Base-by-base conservation (phyloP, 768 basidiomycete genomes). In the Auricularia heimuer region DNA sequence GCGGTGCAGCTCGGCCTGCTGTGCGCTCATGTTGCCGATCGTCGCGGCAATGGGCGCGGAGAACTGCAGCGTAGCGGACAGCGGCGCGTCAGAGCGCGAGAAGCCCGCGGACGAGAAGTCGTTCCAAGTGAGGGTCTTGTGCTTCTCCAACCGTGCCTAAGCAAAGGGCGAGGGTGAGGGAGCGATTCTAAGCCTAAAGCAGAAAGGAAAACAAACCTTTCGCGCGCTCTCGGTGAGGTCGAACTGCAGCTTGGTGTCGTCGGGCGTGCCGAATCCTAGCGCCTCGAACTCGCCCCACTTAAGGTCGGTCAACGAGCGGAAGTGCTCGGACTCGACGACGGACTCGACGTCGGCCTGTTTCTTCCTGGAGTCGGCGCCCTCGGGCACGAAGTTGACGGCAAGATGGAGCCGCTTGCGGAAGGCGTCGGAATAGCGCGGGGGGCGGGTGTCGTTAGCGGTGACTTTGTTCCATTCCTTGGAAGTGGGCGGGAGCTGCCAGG, bases 221-320 rank as follows among this genome's bases (percentile, higher is more conserved):
- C 92, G 81, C 33, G 94, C 94, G 64, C 86, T 82, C 76, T 98
- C 97, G 0, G 87, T 95, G 67, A 98, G 75, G 73, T 98, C 95
- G 74, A 99, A 98, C 71, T 93, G 85, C 37, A 98, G 80, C 75
- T 90, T 90, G 75, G 86, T 89, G 68, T 85, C 80, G 58, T 79
- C 76, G 61, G 72, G 71, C 34, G 77, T 82, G 6, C 84, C 83
- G 67, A 98, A 97, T 0, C 94, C 94, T 75, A 85, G 81, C 45
- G 81, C 77, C 78, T 95, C 92, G 71, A 97, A 98, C 72, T 90
- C 87, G 6, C 92, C 92, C 94, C 94, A 97, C 71, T 87, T 89
- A 67, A 94, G 77, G 65, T 96, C 92, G 0, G 92, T 90, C 68
- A 95, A 72, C 66, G 85, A 92, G 64, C 86, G 81, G 76, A 91